Conservation (phyloP, 805 yeast species). For the Candida michaelii region DNA sequence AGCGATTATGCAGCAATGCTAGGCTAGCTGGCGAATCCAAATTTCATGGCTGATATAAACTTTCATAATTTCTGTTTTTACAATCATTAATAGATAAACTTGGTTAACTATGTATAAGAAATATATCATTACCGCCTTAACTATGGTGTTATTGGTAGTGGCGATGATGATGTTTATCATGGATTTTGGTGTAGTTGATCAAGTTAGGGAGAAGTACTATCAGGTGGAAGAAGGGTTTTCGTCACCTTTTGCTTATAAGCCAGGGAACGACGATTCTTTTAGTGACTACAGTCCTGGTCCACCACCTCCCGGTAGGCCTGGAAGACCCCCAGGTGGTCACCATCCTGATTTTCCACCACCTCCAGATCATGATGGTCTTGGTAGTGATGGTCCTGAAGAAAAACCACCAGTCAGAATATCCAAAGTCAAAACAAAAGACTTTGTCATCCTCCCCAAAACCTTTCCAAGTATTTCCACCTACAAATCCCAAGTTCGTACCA, state of each 20-base stretch:
- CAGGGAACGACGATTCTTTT: no score
- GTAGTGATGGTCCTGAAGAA: no score
- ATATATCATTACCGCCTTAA: neutral
- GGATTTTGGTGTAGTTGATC: conserved; percentile 4
- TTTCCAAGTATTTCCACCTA: neutral
- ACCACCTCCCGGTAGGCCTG: no score
- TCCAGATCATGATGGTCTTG: neutral
- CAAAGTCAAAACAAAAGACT: neutral
- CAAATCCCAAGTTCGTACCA: neutral
- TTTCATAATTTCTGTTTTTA: no score
- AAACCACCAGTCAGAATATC: no score
- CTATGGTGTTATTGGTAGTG: neutral
- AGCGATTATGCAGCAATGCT: neutral
- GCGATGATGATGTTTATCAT: neutral
- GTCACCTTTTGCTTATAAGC: no score
- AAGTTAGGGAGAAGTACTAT: neutral
- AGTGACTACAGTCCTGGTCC: no score
- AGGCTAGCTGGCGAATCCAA: no score
- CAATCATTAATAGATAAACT: neutral
- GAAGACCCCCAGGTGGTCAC: no score
- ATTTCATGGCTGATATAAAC: no score
- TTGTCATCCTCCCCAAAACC: neutral
- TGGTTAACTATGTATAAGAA: neutral
- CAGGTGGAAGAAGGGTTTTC: no score
- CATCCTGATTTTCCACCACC: no score